phyloP scores from a whole-genome alignment of 768 basidiomycete genomes.

The Tephrocybe rancida region DNA sequence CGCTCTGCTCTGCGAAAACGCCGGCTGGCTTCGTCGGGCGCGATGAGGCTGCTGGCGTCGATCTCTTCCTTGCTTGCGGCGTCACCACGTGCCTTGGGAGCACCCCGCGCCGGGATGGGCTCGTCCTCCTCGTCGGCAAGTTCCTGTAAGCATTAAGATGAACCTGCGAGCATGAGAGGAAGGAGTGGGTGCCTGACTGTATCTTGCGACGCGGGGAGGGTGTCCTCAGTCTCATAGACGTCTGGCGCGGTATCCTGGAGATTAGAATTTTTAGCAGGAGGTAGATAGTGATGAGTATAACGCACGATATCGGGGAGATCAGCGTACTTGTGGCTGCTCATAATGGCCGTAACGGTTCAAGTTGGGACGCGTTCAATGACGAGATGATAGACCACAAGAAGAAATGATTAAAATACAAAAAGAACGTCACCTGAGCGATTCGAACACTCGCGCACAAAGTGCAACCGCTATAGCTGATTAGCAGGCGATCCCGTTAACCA shows the following conservation, averaged over 20 bases:
- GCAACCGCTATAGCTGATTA: conserved; percentile 49
- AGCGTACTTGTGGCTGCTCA: conserved; percentile 74
- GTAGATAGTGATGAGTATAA: conserved; percentile 17
- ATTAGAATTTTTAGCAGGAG: not conserved
- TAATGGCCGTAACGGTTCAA: conserved; percentile 41
- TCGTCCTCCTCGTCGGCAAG: conserved; percentile 70
- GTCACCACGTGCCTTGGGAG: conserved; percentile 43
- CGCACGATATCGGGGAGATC: conserved; percentile 91
- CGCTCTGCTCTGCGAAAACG: conserved; percentile 75
- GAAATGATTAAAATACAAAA: conserved; percentile 19
- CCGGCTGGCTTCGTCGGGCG: conserved; percentile 66
- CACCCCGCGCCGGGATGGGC: no score
- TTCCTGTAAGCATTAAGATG: conserved; percentile 38
- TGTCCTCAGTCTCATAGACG: conserved; percentile 90
- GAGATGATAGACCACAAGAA: no score
- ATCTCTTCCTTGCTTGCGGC: conserved; percentile 61
- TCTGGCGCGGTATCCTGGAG: conserved; percentile 86
- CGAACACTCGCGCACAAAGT: conserved; percentile 55
- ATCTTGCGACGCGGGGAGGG: conserved; percentile 52
- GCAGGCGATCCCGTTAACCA: conserved; percentile 90
- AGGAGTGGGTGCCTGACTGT: conserved; percentile 39
- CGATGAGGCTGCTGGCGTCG: conserved; percentile 65
- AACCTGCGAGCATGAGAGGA: conserved; percentile 4
- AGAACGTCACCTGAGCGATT: conserved; percentile 54
- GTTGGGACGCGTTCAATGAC: not conserved